These are phyloP conservation scores for Aureobasidium sp. DNA, from an alignment of 2,329 filamentous ascomycete species.

Conservation along the genomic window DNA sequence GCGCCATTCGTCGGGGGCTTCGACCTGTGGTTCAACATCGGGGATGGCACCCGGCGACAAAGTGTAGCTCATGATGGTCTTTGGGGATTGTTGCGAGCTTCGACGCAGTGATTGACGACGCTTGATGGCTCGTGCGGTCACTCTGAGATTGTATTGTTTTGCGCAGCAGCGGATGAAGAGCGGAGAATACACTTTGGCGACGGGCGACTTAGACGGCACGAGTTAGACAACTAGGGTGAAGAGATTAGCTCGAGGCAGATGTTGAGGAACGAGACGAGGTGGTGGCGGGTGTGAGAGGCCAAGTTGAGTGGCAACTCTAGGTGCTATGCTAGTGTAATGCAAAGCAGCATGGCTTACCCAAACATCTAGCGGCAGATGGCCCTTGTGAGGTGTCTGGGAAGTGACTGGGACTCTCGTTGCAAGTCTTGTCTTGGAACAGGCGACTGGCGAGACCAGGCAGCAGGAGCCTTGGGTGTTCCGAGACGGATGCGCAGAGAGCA, in stretches of 20 bases:
- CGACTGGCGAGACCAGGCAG: background rate
- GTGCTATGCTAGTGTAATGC: constrained; percentile 12
- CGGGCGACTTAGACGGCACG: constrained; percentile 29
- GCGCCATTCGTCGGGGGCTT: constrained; percentile 50
- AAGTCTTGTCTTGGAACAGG: background rate
- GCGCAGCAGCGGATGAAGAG: constrained; percentile 54
- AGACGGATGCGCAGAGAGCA: background rate
- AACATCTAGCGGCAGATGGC: constrained; percentile 15
- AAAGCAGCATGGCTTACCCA: constrained; percentile 13
- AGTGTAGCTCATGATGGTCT: constrained; percentile 28
- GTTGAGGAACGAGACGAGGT: constrained; percentile 3
- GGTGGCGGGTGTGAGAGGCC: constrained; percentile 19
- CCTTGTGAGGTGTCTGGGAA: constrained; percentile 13
- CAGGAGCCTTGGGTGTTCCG: background rate
- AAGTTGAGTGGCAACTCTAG: constrained; percentile 13
- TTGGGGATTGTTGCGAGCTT: constrained; percentile 20
- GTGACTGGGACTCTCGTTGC: background rate
- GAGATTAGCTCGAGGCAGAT: background rate
- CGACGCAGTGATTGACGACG: constrained; percentile 36
- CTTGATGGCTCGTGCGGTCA: constrained; percentile 39
- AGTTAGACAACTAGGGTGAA: background rate
- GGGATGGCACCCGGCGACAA: constrained; percentile 41
- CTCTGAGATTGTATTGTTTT: constrained; percentile 40
- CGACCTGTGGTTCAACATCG: constrained; percentile 30
- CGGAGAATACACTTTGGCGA: constrained; percentile 61